phyloP scores from a whole-genome alignment of 495 filamentous ascomycete species.

The Hypoxylon subgilvum region DNA sequence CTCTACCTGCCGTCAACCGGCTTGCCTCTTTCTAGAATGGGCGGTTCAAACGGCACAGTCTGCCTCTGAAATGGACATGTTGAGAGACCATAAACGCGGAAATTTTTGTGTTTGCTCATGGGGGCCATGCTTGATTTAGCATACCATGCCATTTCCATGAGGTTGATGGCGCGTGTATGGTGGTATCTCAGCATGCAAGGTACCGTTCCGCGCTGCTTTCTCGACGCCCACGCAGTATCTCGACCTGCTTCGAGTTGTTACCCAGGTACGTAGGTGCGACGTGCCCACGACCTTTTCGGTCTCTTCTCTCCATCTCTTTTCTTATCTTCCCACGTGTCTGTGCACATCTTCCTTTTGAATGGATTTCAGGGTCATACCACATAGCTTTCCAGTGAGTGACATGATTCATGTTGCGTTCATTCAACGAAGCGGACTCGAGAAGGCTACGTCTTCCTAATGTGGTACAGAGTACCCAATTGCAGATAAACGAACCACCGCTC shows the following conservation, averaged over 20 bases:
- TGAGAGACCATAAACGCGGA: background rate
- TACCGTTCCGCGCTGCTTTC: slow-evolving; percentile 27
- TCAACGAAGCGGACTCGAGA: too few relatives aligned
- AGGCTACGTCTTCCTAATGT: too few relatives aligned
- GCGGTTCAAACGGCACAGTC: slow-evolving; percentile 8
- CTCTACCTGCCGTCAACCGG: slow-evolving; percentile 3
- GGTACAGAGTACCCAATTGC: too few relatives aligned
- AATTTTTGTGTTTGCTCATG: slow-evolving; percentile 17
- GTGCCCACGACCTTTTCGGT: too few relatives aligned
- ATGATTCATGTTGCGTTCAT: too few relatives aligned
- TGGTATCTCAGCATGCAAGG: slow-evolving; percentile 35
- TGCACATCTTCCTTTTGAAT: too few relatives aligned
- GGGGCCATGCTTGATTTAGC: slow-evolving; percentile 18
- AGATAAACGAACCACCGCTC: too few relatives aligned
- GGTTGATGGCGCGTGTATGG: background rate
- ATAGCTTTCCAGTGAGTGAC: too few relatives aligned
- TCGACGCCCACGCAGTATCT: slow-evolving; percentile 11
- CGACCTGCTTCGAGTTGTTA: slow-evolving; percentile 5
- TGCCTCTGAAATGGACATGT: background rate
- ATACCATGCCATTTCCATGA: background rate
- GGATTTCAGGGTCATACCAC: too few relatives aligned
- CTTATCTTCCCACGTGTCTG: too few relatives aligned
- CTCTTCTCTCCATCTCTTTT: background rate
- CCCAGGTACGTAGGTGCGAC: too few relatives aligned
- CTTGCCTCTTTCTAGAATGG: background rate